These are phyloP conservation scores for Calonectria montana DNA, from an alignment of 2,329 filamentous ascomycete genomes.

Conservation along the genomic window DNA sequence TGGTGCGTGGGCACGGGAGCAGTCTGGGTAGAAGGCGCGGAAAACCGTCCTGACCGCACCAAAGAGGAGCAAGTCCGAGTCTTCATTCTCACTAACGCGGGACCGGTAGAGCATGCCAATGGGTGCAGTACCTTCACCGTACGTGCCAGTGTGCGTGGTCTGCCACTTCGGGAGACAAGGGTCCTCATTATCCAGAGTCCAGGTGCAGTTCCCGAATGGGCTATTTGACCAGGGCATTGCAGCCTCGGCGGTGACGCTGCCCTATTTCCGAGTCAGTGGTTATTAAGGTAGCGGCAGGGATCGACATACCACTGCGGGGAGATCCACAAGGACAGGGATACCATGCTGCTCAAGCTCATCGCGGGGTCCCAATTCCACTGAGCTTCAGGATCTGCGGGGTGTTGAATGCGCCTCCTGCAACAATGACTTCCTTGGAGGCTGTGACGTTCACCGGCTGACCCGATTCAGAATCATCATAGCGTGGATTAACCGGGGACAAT, in stretches of 20 bases:
- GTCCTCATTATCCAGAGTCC: conserved; percentile 37
- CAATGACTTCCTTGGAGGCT: conserved; percentile 36
- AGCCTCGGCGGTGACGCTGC: conserved; percentile 35
- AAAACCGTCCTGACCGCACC: conserved; percentile 43
- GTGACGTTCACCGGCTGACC: conserved; percentile 24
- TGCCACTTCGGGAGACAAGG: conserved; percentile 50
- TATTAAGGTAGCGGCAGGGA: too few species aligned
- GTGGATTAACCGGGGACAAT: conserved; percentile 54
- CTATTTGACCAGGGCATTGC: conserved; percentile 29
- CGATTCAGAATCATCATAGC: conserved; percentile 21
- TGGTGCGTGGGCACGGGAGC: conserved; percentile 46
- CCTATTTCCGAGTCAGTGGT: not conserved
- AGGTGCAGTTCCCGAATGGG: conserved; percentile 21
- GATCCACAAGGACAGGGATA: conserved; percentile 59
- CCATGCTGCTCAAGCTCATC: conserved; percentile 49
- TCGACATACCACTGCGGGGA: conserved; percentile 54
- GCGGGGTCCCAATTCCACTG: conserved; percentile 59
- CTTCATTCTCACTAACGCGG: conserved; percentile 37
- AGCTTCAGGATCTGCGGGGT: conserved; percentile 60
- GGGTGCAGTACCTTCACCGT: conserved; percentile 39
- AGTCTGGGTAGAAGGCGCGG: conserved; percentile 44
- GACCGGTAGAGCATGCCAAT: conserved; percentile 42
- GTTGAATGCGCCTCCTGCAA: conserved; percentile 38
- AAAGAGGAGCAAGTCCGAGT: conserved; percentile 47
- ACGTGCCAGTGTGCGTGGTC: conserved; percentile 28